Evolutionary conservation across 23 red algal species (phyloP).

Genomic region (Chondrus crispus): DNA sequence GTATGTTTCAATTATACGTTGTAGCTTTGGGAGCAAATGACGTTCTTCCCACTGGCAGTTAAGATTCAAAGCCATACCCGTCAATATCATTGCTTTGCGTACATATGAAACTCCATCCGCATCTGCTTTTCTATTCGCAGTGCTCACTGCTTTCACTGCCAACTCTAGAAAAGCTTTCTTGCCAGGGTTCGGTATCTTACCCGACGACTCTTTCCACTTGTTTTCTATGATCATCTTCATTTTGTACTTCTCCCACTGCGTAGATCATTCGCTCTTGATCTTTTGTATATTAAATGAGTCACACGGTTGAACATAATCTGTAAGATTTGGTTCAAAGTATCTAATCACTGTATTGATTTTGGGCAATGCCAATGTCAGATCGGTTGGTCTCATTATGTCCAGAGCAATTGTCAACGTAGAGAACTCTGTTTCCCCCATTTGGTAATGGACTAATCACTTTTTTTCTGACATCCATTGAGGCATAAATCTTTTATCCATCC

Average conservation of each 20-base stretch:
- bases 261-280: slow-evolving; percentile 33
- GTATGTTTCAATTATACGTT: background rate
- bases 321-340: slow-evolving; percentile 36
- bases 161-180: background rate
- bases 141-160: background rate
- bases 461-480: background rate
- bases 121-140: background rate
- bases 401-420: slow-evolving; percentile 22
- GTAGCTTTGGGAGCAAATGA: background rate
- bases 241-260: background rate
- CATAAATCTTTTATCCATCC: slow-evolving; percentile 21
- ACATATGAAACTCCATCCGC: background rate
- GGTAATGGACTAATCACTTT: background rate
- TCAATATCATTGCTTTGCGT: background rate
- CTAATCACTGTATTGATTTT: slow-evolving; percentile 16
- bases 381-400: background rate
- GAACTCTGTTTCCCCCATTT: background rate
- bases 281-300: slow-evolving; percentile 42
- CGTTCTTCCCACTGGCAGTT: background rate
- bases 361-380: background rate
- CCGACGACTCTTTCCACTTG: background rate
- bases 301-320: slow-evolving; percentile 9
- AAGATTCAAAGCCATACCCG: background rate
- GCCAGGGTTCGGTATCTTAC: background rate
- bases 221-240: background rate